phyloP scores from a whole-genome alignment of 108 stramenopile species.

The Aureococcus anophagefferens region DNA sequence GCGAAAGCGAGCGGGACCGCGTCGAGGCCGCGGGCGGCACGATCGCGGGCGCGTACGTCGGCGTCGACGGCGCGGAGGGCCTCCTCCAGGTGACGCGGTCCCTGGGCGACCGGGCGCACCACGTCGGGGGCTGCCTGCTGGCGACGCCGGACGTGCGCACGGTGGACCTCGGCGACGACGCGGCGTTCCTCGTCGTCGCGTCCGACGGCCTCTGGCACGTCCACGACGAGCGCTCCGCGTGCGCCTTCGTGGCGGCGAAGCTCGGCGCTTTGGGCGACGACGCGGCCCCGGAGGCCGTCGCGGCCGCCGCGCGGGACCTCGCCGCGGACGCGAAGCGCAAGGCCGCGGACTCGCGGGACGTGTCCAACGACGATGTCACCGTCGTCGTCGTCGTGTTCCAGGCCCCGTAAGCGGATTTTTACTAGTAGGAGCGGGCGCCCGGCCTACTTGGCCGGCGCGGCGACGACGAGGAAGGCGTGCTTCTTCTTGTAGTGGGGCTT shows the following conservation, averaged over 20 bases:
- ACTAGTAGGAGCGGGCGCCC: too few species aligned
- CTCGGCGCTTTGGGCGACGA: background rate
- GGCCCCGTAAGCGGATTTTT: too few species aligned
- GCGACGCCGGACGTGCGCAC: background rate
- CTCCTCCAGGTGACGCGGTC: background rate
- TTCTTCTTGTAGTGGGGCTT: too few species aligned
- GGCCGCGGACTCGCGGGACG: too few species aligned
- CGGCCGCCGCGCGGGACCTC: too few species aligned
- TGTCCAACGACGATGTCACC: too few species aligned
- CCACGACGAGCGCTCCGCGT: background rate
- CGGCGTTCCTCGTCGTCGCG: constrained; percentile 3
- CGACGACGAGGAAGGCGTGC: too few species aligned
- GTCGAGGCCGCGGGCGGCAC: background rate
- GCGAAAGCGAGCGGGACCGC: background rate
- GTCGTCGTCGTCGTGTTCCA: too few species aligned
- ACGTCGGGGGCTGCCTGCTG: background rate
- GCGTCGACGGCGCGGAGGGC: background rate
- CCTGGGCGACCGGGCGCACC: background rate
- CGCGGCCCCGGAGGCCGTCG: too few species aligned
- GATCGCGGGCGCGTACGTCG: background rate
- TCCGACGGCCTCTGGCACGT: constrained; percentile 11
- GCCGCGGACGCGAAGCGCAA: too few species aligned
- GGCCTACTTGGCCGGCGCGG: too few species aligned
- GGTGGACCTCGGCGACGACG: background rate
- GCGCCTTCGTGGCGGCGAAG: background rate